Conservation (phyloP, 257 asterid species). For the Capsicum rhomboideum region DNA sequence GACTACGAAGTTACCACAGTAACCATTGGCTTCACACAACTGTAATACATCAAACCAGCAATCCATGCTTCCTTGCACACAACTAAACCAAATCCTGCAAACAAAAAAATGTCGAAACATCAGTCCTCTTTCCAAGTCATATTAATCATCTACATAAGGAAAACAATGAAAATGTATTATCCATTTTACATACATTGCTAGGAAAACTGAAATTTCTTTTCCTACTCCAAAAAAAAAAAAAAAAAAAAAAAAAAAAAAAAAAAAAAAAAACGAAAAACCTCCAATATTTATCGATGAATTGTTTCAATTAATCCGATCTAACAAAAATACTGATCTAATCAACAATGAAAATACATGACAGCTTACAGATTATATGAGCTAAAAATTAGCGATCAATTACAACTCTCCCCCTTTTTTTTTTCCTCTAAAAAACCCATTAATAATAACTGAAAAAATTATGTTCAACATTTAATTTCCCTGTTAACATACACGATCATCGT, state of each 20-base stretch:
- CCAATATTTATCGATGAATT: background rate
- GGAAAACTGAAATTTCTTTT: background rate
- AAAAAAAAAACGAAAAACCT: background rate
- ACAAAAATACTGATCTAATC: background rate
- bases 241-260: too few relatives aligned
- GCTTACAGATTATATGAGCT: background rate
- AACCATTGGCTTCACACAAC: background rate
- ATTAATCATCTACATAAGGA: background rate
- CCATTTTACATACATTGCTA: background rate
- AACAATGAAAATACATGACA: background rate
- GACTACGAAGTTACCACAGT: background rate
- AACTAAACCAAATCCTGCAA: conserved; percentile 5
- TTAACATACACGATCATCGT: background rate
- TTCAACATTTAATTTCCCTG: background rate
- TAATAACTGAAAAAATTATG: background rate
- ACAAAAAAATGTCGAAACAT: background rate
- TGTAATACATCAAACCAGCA: background rate
- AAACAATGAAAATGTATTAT: background rate
- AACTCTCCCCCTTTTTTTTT: background rate
- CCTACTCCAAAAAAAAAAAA: too few relatives aligned
- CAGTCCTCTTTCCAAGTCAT: background rate
- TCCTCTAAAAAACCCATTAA: background rate
- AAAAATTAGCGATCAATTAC: background rate
- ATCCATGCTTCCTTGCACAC: background rate
- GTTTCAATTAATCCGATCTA: conserved; percentile 3